Base-by-base conservation (phyloP, 768 basidiomycete genomes). In the Boletus rex-veris region DNA sequence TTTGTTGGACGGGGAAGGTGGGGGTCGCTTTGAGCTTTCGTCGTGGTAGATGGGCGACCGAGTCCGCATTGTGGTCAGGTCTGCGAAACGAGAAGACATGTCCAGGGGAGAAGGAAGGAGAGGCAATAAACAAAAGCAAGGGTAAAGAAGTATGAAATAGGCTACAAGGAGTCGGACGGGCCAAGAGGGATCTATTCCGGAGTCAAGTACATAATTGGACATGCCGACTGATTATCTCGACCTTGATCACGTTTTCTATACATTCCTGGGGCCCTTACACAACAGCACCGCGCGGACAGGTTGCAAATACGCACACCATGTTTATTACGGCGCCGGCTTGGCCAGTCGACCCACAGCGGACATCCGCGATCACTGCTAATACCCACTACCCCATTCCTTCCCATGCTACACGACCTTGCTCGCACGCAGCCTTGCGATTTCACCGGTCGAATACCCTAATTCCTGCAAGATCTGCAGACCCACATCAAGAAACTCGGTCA, bases 371-470 rank as follows among this genome's bases (percentile, higher is more conserved):
- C 63, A 53, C 54, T 19, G 40, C 7, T 45, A 49, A 41, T 39
- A 45, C 59, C 58, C 53, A 50, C 16, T 33, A 48, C 65, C 65
- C 63, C 60, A 36, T 54, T 65, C 54, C 50, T 57, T 30, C 45
- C 48, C 55, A 45, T 28, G 31, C 59, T 73, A 75, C 54, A 81
- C 73, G 31, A 75, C 71, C 61, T 72, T 71, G 59, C 72, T 66
- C 63, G 64, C 63, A 58, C 76, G 73, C 62, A 86, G 62, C 50
- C 69, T 69, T 47, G 64, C 57, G 56, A 85, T 79, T 49, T 75
- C 73, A 43, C 67, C 53, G 41, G 28, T 48, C 46, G 60, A 61
- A 54, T 78, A 80, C 58, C 78, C 78, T 48, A 80, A 57, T 59
- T 78, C 79, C 55, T 55, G 57, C 56, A 77, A 59, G 46, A 76